Evolutionary conservation across 495 filamentous ascomycete species (phyloP).

Genomic region (Elasticomyces elasticus): DNA sequence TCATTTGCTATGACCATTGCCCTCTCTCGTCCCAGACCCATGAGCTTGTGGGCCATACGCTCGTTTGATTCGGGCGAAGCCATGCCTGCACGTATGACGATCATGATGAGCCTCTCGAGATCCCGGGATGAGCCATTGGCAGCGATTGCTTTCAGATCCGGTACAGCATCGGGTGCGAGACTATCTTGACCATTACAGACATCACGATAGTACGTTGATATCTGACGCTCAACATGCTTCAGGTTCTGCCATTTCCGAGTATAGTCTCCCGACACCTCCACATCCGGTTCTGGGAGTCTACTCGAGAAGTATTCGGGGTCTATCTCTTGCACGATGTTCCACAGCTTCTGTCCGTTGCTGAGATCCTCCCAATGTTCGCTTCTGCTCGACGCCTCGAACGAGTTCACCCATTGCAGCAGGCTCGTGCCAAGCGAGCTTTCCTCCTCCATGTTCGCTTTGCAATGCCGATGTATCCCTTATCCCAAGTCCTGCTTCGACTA

Average conservation of each 20-base stretch:
- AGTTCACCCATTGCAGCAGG: conserved; percentile 22
- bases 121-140: conserved; percentile 26
- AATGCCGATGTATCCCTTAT: not conserved
- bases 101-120: conserved; percentile 24
- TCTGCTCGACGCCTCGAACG: conserved; percentile 9
- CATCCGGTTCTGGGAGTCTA: conserved; percentile 47
- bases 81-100: conserved; percentile 30
- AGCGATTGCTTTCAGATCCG: conserved; percentile 53
- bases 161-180: conserved; percentile 37
- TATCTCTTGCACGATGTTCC: conserved; percentile 55
- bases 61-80: conserved; percentile 29
- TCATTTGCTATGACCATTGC: conserved; percentile 28
- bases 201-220: conserved; percentile 56
- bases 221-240: conserved; percentile 57
- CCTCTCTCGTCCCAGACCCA: conserved; percentile 24
- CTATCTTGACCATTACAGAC: conserved; percentile 18
- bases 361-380: conserved; percentile 46
- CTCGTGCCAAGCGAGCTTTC: conserved; percentile 6
- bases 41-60: conserved; percentile 30
- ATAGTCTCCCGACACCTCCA: conserved; percentile 19
- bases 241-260: conserved; percentile 31
- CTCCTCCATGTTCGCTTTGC: conserved; percentile 10
- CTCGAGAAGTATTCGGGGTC: conserved; percentile 60
- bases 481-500: not conserved
- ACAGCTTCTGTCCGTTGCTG: conserved; percentile 63